phyloP scores from a whole-genome alignment of 78 protist species.

The Dictyostelium capitatum region DNA sequence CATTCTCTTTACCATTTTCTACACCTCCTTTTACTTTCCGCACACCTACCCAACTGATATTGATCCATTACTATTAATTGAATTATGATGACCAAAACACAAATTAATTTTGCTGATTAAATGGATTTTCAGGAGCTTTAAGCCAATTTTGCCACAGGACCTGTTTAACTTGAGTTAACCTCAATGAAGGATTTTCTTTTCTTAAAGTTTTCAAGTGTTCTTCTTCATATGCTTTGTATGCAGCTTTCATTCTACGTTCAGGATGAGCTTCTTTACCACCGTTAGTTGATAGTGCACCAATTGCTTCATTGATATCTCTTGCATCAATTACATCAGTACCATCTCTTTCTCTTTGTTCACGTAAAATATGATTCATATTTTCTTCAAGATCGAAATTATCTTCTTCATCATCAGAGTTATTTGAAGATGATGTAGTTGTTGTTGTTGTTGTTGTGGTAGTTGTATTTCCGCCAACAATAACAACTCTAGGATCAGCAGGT shows the following conservation, averaged over 20 bases:
- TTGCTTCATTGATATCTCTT: conserved; percentile 56
- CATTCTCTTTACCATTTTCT: too few species aligned
- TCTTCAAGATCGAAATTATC: conserved; percentile 36
- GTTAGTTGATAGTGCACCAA: background rate
- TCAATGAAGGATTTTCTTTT: conserved; percentile 74
- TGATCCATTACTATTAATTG: too few species aligned
- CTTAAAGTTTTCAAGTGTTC: conserved; percentile 23
- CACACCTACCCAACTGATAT: too few species aligned
- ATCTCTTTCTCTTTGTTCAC: conserved; percentile 38
- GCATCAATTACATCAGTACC: conserved; percentile 44
- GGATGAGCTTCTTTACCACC: conserved; percentile 56
- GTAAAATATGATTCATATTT: conserved; percentile 56
- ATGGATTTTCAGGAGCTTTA: conserved; percentile 79
- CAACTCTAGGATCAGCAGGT: background rate
- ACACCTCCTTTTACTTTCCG: too few species aligned
- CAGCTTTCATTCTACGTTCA: conserved; percentile 83
- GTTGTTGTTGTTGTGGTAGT: conserved; percentile 20
- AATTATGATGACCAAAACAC: too few species aligned
- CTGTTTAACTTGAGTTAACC: conserved; percentile 78
- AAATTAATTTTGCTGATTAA: conserved; percentile 22
- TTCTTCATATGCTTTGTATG: conserved; percentile 59
- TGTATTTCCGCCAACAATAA: background rate
- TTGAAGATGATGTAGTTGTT: background rate
- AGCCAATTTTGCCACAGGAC: conserved; percentile 80
- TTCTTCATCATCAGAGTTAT: background rate